phyloP scores from a whole-genome alignment of 306 rosid genomes.

The Heteromeles arbutifolia region DNA sequence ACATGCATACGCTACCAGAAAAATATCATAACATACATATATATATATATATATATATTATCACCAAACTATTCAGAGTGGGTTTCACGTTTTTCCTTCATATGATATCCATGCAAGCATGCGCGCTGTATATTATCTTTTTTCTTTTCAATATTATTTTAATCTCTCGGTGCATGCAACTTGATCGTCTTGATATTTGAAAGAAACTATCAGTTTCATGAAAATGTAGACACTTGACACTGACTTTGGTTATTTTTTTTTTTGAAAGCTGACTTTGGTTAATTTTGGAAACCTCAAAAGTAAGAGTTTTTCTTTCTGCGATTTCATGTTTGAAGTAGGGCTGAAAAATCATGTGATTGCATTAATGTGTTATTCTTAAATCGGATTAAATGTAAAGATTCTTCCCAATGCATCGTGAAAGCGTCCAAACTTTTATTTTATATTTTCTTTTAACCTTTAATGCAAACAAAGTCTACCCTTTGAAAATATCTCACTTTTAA shows the following conservation, averaged over 20 bases:
- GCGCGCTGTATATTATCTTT: background rate
- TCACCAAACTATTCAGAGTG: conserved; percentile 7
- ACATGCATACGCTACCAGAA: background rate
- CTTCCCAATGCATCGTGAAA: background rate
- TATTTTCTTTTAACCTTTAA: too few species aligned
- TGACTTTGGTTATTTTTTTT: background rate
- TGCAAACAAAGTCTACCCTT: too few species aligned
- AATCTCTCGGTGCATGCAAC: too few species aligned
- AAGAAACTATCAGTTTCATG: background rate
- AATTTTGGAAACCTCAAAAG: background rate
- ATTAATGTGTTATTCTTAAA: background rate
- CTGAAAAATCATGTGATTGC: background rate
- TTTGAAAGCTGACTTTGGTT: background rate
- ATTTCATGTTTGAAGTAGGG: background rate
- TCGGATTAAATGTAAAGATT: background rate
- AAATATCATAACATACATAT: too few species aligned
- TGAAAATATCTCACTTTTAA: too few species aligned
- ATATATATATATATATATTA: background rate
- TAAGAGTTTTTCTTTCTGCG: too few species aligned
- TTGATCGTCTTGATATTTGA: background rate
- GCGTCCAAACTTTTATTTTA: background rate
- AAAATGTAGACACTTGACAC: background rate
- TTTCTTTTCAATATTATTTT: background rate
- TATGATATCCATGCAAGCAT: background rate
- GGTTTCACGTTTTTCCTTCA: conserved; percentile 16